phyloP scores from a whole-genome alignment of 352 stramenopile species.

The Pelagophyceae sp. region DNA sequence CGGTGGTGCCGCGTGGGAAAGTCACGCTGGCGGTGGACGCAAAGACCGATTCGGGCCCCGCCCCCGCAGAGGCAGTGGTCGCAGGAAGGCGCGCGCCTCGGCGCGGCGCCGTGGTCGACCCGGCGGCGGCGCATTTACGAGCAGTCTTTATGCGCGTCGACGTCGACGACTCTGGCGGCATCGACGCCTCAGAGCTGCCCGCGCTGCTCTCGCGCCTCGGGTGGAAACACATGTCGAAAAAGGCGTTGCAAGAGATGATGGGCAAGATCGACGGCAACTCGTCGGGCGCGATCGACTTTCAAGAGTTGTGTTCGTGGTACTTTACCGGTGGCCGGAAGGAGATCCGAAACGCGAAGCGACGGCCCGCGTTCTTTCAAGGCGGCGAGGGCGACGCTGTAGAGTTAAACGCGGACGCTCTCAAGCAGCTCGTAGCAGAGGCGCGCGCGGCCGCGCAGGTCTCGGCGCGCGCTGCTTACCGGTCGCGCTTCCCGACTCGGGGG shows the following conservation, averaged over 20 bases:
- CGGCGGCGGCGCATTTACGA: not conserved
- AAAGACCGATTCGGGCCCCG: not conserved
- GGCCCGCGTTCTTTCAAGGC: not conserved
- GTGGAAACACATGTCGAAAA: not conserved
- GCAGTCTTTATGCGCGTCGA: not conserved
- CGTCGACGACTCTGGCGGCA: not conserved
- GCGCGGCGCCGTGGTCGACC: too few species aligned
- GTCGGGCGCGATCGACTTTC: slow-evolving; percentile 9
- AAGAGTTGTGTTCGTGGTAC: not conserved
- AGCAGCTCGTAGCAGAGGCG: not conserved
- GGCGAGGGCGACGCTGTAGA: not conserved
- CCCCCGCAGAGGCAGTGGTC: too few species aligned
- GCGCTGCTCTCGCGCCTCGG: not conserved
- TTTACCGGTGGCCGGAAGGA: not conserved
- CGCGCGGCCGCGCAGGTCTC: not conserved
- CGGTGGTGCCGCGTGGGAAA: too few species aligned
- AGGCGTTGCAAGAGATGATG: not conserved
- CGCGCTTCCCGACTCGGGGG: not conserved
- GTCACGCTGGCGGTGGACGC: not conserved
- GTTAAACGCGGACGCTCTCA: not conserved
- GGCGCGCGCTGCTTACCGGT: not conserved
- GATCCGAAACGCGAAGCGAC: not conserved
- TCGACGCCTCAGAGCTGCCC: not conserved
- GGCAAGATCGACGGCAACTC: not conserved
- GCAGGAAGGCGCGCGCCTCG: too few species aligned